Evolutionary conservation across 345 rosid species (phyloP).

Genomic region (Salix dunnii): DNA sequence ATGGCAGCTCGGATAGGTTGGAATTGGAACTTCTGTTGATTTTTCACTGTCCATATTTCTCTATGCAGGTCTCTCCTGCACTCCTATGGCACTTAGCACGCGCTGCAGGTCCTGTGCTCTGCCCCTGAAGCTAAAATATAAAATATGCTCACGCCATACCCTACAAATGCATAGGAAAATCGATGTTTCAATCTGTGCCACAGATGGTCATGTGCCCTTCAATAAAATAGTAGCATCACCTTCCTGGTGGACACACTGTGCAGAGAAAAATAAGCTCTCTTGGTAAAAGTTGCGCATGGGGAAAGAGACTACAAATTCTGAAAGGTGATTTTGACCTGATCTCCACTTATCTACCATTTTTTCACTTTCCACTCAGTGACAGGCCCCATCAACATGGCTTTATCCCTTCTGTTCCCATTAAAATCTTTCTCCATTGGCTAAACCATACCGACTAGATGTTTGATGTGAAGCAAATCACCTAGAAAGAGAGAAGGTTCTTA

Average conservation of each 20-base stretch:
- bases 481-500: not conserved
- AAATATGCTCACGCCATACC: not conserved
- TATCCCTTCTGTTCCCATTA: not conserved
- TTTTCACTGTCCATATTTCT: not conserved
- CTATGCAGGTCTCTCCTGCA: not conserved
- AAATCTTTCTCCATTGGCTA: not conserved
- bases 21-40: not conserved
- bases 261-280: not conserved
- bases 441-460: not conserved
- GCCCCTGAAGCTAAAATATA: not conserved
- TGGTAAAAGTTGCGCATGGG: not conserved
- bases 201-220: constrained; percentile 3
- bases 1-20: not conserved
- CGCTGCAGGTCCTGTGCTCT: constrained; percentile 8
- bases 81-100: constrained; percentile 1
- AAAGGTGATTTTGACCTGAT: constrained; percentile 11
- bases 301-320: not conserved
- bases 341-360: not conserved
- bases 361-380: constrained; percentile 1
- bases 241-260: not conserved
- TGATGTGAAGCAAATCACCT: not conserved
- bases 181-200: not conserved
- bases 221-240: not conserved
- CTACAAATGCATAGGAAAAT: not conserved
- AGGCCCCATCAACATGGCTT: not conserved